phyloP scores from a whole-genome alignment of 345 rosid genomes.

The Populus deltoides region DNA sequence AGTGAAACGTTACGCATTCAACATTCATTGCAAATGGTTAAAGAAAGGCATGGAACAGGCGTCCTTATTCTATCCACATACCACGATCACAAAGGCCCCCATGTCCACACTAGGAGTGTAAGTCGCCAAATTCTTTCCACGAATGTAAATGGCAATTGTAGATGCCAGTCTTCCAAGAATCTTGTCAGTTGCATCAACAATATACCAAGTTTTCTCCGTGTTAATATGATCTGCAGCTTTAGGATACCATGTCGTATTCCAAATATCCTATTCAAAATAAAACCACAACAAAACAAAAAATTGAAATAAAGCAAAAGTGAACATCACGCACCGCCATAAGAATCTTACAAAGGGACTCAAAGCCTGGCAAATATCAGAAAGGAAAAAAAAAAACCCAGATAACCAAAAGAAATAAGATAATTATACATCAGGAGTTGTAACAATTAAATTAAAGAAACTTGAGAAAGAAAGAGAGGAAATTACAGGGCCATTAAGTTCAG shows the following conservation, averaged over 20 bases:
- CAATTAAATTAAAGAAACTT: no score
- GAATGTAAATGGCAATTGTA: conserved; percentile 77
- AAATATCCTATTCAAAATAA: conserved; percentile 60
- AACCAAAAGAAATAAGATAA: neutral
- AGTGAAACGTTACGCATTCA: neutral
- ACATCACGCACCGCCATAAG: neutral
- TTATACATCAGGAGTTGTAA: neutral
- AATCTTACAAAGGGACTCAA: neutral
- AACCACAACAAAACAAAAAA: neutral
- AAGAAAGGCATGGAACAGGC: neutral
- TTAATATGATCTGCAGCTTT: conserved; percentile 82
- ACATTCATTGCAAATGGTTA: neutral
- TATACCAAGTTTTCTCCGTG: conserved; percentile 77
- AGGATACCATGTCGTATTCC: conserved; percentile 98
- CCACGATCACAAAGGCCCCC: conserved; percentile 99
- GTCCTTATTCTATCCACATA: conserved; percentile 32
- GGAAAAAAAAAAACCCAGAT: neutral
- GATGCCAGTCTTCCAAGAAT: conserved; percentile 90
- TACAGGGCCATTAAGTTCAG: conserved; percentile 34
- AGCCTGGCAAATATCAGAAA: neutral
- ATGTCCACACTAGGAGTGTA: conserved; percentile 97
- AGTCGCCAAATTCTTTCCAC: conserved; percentile 87
- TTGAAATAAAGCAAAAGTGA: neutral
- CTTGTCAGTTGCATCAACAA: conserved; percentile 90
- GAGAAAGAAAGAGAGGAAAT: neutral